These are phyloP conservation scores for Potentilla sterilis DNA, from an alignment of 306 rosid genomes.

Conservation along the genomic window DNA sequence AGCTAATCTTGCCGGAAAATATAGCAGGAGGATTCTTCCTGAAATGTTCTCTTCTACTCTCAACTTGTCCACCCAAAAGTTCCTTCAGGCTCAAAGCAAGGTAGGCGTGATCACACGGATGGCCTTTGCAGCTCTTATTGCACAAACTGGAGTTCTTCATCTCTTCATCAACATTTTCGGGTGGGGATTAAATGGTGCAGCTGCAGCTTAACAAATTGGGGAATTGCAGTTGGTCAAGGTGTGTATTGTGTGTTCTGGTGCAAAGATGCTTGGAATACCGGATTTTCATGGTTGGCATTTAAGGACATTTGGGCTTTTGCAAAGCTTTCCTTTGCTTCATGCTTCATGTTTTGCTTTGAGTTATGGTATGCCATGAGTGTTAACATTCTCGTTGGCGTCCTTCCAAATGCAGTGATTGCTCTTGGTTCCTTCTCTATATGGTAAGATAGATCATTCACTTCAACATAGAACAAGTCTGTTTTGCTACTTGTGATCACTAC, in stretches of 20 bases:
- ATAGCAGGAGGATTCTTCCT: constrained; percentile 38
- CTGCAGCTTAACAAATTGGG: constrained; percentile 58
- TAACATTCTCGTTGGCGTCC: constrained; percentile 29
- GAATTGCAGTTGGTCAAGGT: constrained; percentile 42
- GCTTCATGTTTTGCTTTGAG: constrained; percentile 63
- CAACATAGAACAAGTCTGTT: background rate
- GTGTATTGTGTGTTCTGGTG: constrained; percentile 54
- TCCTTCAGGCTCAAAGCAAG: constrained; percentile 62
- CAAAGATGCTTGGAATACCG: constrained; percentile 53
- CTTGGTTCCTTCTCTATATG: constrained; percentile 47
- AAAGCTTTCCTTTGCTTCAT: constrained; percentile 60
- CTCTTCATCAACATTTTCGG: constrained; percentile 35
- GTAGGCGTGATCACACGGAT: constrained; percentile 53
- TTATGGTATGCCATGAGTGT: constrained; percentile 30
- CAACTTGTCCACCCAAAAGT: constrained; percentile 53
- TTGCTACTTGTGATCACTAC: background rate
- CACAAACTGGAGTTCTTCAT: constrained; percentile 50
- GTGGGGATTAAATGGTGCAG: constrained; percentile 55
- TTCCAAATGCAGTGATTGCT: constrained; percentile 39
- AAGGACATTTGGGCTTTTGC: constrained; percentile 58
- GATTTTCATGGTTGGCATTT: constrained; percentile 51
- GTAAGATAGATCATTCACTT: constrained; percentile 18
- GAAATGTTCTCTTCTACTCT: constrained; percentile 46
- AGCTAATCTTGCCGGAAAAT: constrained; percentile 46
- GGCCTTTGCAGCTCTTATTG: constrained; percentile 44